Conservation (phyloP, 768 basidiomycete genomes). For the Suillus bovinus region DNA sequence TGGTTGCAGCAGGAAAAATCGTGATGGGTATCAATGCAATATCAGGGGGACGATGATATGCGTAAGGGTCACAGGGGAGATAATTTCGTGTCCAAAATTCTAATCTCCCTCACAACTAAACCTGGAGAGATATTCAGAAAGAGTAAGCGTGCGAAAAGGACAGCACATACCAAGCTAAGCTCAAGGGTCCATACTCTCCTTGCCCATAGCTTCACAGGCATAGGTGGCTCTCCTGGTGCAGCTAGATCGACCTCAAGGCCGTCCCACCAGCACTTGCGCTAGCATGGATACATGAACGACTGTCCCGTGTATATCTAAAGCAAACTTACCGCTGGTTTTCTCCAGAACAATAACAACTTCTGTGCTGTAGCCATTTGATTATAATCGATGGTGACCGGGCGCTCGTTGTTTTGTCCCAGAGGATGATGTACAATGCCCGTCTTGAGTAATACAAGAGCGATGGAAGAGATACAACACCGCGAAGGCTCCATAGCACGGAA, state of each 20-base stretch:
- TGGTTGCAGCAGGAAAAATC: conserved; percentile 6
- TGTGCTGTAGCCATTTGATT: conserved; percentile 97
- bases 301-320: not conserved
- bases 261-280: conserved; percentile 99
- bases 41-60: conserved; percentile 4
- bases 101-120: not conserved
- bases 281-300: conserved; percentile 4
- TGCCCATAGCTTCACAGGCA: conserved; percentile 90
- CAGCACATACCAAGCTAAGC: conserved; percentile 74
- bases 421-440: conserved; percentile 87
- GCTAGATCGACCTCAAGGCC: conserved; percentile 88
- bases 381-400: conserved; percentile 81
- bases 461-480: conserved; percentile 97
- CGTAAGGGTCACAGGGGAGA: conserved; percentile 5
- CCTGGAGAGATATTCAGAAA: conserved; percentile 3
- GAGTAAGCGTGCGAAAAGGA: not conserved
- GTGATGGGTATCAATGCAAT: conserved; percentile 10
- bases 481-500: conserved; percentile 94
- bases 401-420: conserved; percentile 52
- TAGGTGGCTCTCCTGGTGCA: conserved; percentile 48
- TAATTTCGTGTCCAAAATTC: not conserved
- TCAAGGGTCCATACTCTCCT: conserved; percentile 98
- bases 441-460: conserved; percentile 95
- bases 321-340: conserved; percentile 93
- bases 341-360: conserved; percentile 96